Conservation (phyloP, 2,329 filamentous ascomycete species). For the Exophiala lecanii-corni region DNA sequence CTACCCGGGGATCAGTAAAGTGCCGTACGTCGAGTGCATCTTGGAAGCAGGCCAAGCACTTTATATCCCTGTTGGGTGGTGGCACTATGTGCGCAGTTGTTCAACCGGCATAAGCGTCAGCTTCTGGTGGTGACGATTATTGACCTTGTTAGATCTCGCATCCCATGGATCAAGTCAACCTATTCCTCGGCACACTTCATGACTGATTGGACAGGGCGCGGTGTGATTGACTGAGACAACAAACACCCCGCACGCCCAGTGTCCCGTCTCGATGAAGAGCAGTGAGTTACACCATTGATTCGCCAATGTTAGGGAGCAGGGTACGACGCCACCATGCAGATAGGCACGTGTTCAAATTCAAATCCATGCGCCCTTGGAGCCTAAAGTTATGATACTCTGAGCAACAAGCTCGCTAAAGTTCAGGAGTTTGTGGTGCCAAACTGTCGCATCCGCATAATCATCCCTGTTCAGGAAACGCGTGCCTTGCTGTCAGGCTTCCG, state of each 20-base stretch:
- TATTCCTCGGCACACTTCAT: too few relatives aligned
- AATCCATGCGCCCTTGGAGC: too few relatives aligned
- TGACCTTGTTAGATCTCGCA: not conserved
- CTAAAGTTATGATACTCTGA: too few relatives aligned
- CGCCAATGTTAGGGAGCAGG: too few relatives aligned
- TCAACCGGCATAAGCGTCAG: constrained; percentile 89
- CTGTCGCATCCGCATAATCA: constrained; percentile 10
- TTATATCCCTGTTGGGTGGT: constrained; percentile 92
- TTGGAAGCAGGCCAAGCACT: constrained; percentile 76
- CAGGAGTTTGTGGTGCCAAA: not conserved
- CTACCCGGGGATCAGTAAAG: constrained; percentile 54
- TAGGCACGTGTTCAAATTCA: not conserved
- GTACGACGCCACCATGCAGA: constrained; percentile 1
- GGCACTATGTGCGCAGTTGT: constrained; percentile 90
- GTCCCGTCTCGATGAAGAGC: too few relatives aligned
- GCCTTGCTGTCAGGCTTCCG: too few relatives aligned
- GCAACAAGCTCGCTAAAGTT: not conserved
- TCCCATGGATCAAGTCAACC: too few relatives aligned
- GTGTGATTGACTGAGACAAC: not conserved
- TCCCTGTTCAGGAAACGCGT: constrained; percentile 15
- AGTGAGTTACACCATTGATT: too few relatives aligned
- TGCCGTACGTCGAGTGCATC: constrained; percentile 69
- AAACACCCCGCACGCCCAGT: too few relatives aligned
- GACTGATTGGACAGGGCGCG: too few relatives aligned
- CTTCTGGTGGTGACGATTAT: constrained; percentile 91